Evolutionary conservation across 2,329 filamentous ascomycete genomes (phyloP).

Genomic region (Cyphellophora europaea): DNA sequence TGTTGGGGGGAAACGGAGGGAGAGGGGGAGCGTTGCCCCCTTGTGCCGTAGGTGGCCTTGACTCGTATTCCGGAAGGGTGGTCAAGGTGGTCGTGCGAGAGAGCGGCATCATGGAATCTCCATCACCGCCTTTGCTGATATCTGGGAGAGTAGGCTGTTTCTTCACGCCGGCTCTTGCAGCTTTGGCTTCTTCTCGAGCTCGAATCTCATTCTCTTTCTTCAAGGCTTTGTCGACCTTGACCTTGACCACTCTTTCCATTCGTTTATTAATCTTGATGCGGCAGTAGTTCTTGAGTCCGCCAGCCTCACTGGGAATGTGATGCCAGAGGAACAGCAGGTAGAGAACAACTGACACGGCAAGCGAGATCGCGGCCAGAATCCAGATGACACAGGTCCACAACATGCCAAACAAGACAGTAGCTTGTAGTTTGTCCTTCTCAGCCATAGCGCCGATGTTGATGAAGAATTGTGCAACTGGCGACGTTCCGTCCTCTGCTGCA

Average conservation of each 20-base stretch:
- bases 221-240: conserved; percentile 81
- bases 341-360: conserved; percentile 66
- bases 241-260: conserved; percentile 72
- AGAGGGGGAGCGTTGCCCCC: conserved; percentile 23
- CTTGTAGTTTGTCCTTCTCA: conserved; percentile 64
- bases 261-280: conserved; percentile 83
- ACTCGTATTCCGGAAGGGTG: conserved; percentile 55
- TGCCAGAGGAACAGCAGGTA: conserved; percentile 88
- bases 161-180: conserved; percentile 21
- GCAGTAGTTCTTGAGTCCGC: conserved; percentile 75
- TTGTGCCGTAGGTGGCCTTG: conserved; percentile 45
- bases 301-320: conserved; percentile 75
- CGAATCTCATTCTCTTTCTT: conserved; percentile 58
- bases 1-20: conserved; percentile 27
- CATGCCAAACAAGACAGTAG: conserved; percentile 81
- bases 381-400: conserved; percentile 84
- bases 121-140: conserved; percentile 38
- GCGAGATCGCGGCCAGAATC: conserved; percentile 65
- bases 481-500: conserved; percentile 46
- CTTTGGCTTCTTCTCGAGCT: conserved; percentile 43
- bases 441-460: conserved; percentile 68
- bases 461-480: conserved; percentile 67
- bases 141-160: conserved; percentile 53
- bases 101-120: conserved; percentile 50
- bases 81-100: conserved; percentile 51